Percentiles rank a stretch among this genome's conserved stretches.
phyloP scores from a whole-genome alignment of 441 rosid species.

The Pelargonium cotyledonis region DNA sequence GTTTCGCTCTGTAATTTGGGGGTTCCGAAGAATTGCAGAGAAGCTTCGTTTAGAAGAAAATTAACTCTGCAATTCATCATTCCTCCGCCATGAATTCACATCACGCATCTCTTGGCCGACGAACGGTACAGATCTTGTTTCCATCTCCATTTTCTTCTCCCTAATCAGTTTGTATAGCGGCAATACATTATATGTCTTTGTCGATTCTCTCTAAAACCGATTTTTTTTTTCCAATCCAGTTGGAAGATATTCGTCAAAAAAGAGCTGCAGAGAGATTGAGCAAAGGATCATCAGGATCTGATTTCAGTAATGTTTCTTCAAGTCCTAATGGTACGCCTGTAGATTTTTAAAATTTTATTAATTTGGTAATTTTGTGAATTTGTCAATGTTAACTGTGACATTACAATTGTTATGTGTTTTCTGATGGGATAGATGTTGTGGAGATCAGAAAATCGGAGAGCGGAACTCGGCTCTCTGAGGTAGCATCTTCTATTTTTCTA shows the following conservation, averaged over 20 bases:
- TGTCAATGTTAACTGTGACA: not conserved
- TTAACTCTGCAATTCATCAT: conserved; percentile 6
- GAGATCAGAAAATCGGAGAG: conserved; percentile 77
- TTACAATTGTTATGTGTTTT: conserved; percentile 6
- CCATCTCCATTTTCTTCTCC: not conserved
- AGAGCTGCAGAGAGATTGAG: conserved; percentile 85
- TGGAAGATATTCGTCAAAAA: conserved; percentile 90
- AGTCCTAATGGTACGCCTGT: conserved; percentile 39
- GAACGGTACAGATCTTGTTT: conserved; percentile 48
- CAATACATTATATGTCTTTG: not conserved
- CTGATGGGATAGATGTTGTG: conserved; percentile 32
- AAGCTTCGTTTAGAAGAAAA: not conserved
- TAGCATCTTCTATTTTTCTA: conserved; percentile 11
- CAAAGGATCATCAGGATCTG: conserved; percentile 77
- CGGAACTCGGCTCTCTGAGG: conserved; percentile 80
- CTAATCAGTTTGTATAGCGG: not conserved
- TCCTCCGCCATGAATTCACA: conserved; percentile 46
- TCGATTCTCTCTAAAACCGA: too few species aligned
- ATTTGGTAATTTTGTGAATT: too few species aligned
- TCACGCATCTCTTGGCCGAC: conserved; percentile 87
- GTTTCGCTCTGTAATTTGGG: not conserved
- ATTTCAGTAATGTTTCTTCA: conserved; percentile 44
- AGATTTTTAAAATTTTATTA: too few species aligned
- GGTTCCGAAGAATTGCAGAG: conserved; percentile 5
- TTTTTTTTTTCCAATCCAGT: too few species aligned